These are phyloP conservation scores for Nitzschia putrida DNA, from an alignment of 108 stramenopile genomes.

Conservation along the genomic window DNA sequence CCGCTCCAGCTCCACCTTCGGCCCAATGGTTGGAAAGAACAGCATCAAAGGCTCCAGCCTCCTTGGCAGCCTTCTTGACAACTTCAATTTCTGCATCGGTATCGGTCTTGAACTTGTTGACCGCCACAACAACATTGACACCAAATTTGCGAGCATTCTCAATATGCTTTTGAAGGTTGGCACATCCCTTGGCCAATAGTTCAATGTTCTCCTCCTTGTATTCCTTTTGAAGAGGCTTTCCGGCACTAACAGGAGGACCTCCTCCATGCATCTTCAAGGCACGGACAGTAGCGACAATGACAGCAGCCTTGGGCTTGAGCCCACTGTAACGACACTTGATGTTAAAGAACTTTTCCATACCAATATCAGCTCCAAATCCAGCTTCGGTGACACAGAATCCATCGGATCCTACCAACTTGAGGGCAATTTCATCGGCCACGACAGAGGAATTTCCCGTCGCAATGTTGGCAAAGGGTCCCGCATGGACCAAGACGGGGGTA, in stretches of 20 bases:
- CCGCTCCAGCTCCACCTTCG: conserved; percentile 94
- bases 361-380: conserved; percentile 98
- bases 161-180: conserved; percentile 93
- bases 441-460: conserved; percentile 95
- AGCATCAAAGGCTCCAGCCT: conserved; percentile 90
- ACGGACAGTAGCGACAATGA: conserved; percentile 98
- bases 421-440: conserved; percentile 94
- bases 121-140: conserved; percentile 93
- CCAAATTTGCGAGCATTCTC: conserved; percentile 94
- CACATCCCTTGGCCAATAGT: conserved; percentile 77
- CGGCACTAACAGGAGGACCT: conserved; percentile 90
- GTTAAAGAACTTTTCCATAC: conserved; percentile 99
- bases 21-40: conserved; percentile 96
- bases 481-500: conserved; percentile 97
- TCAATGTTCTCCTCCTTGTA: conserved; percentile 81
- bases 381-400: conserved; percentile 98
- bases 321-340: conserved; percentile 95
- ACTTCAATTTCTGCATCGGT: conserved; percentile 91
- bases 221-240: conserved; percentile 83
- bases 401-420: conserved; percentile 89
- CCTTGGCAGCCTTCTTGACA: conserved; percentile 78
- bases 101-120: conserved; percentile 93
- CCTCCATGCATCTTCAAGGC: conserved; percentile 99
- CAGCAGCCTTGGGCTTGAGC: conserved; percentile 90
- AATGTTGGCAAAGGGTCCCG: conserved; percentile 97